These are phyloP conservation scores for Candida odintsovae DNA, from an alignment of 805 yeast genomes.

Conservation along the genomic window DNA sequence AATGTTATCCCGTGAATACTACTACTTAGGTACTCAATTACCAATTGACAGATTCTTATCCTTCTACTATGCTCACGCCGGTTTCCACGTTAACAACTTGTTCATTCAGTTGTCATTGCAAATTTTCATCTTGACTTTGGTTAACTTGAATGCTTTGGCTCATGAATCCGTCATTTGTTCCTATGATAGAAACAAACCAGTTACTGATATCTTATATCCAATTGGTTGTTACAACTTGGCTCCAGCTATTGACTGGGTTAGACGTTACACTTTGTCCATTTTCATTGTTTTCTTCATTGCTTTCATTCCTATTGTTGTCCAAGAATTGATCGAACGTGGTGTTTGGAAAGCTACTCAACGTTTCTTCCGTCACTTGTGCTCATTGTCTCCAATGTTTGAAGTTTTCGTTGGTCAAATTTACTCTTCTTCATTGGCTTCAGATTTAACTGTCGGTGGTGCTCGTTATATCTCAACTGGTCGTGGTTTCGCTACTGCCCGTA, in stretches of 20 bases:
- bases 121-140: conserved; percentile 61
- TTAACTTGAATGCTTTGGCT: conserved; percentile 67
- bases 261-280: conserved; percentile 75
- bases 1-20: conserved; percentile 78
- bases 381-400: conserved; percentile 77
- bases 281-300: conserved; percentile 79
- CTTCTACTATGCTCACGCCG: conserved; percentile 82
- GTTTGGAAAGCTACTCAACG: conserved; percentile 68
- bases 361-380: conserved; percentile 60
- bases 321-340: conserved; percentile 80
- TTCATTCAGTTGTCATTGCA: conserved; percentile 74
- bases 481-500: conserved; percentile 80
- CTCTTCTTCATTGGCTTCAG: conserved; percentile 63
- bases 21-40: conserved; percentile 72
- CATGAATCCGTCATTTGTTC: conserved; percentile 66
- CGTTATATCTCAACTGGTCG: conserved; percentile 83
- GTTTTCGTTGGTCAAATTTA: conserved; percentile 79
- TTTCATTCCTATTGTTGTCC: conserved; percentile 71
- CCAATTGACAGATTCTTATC: conserved; percentile 79
- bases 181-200: conserved; percentile 59
- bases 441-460: conserved; percentile 80
- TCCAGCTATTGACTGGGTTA: conserved; percentile 76
- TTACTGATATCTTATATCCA: conserved; percentile 62
- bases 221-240: conserved; percentile 67
- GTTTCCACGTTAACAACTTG: conserved; percentile 78